phyloP scores from a whole-genome alignment of 768 basidiomycete genomes.

The Mycena albidolilacea region DNA sequence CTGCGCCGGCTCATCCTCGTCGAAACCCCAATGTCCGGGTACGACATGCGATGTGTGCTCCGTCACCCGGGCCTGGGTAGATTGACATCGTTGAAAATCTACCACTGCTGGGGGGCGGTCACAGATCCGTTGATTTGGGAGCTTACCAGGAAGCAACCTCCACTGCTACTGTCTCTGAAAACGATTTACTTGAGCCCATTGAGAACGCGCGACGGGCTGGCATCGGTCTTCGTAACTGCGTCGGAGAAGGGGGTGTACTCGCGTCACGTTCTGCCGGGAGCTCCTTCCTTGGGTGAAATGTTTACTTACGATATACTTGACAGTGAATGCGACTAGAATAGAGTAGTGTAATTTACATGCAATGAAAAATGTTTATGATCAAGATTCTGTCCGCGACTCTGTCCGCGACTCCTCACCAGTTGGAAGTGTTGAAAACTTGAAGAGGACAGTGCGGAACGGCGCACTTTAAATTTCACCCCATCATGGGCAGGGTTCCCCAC shows the following conservation, averaged over 20 bases:
- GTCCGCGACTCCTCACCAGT: no score
- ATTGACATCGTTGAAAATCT: conserved; percentile 1
- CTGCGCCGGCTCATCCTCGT: conserved; percentile 1
- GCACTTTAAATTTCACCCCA: no score
- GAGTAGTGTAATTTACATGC: background rate
- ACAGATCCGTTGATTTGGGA: background rate
- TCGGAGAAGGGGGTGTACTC: background rate
- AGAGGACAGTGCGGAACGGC: no score
- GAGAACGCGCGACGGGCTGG: background rate
- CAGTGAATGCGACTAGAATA: background rate
- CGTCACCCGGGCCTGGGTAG: background rate
- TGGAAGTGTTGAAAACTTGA: no score
- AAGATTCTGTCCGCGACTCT: no score
- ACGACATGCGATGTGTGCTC: background rate
- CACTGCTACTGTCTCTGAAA: background rate
- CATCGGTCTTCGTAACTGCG: background rate
- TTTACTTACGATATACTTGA: conserved; percentile 3
- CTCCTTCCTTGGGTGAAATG: background rate
- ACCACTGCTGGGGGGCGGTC: background rate
- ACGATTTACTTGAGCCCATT: conserved; percentile 1
- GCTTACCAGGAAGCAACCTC: background rate
- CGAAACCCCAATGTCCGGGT: background rate
- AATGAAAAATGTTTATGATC: no score
- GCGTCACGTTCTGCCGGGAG: background rate
- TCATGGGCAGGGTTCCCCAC: no score